Conservation (phyloP, 306 rosid genomes). For the Casuarina equisetifolia region DNA sequence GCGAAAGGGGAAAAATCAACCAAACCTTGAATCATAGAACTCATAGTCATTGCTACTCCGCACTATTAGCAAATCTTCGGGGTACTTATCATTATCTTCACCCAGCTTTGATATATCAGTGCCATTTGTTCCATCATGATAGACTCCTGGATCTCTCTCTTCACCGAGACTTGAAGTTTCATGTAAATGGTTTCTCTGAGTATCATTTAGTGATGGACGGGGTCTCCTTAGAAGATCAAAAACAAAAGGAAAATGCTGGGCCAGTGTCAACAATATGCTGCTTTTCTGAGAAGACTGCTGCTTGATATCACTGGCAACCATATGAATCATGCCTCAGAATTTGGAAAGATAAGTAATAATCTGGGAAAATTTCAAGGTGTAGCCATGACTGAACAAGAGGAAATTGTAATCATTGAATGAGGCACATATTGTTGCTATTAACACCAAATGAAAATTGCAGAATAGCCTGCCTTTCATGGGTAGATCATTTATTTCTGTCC, state of each 20-base stretch:
- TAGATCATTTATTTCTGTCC: background rate
- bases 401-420: background rate
- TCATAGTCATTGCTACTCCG: conserved; percentile 29
- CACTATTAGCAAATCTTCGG: conserved; percentile 35
- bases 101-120: conserved; percentile 35
- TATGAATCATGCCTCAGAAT: conserved; percentile 30
- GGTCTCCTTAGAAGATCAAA: conserved; percentile 56
- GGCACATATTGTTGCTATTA: background rate
- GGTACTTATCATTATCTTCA: conserved; percentile 29
- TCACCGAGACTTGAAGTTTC: conserved; percentile 28
- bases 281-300: conserved; percentile 49
- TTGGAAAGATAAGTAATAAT: background rate
- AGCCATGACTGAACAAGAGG: background rate
- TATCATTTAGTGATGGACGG: conserved; percentile 34
- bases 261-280: conserved; percentile 69
- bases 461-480: background rate
- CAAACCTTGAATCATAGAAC: conserved; percentile 54
- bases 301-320: conserved; percentile 38
- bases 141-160: conserved; percentile 29
- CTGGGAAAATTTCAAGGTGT: background rate
- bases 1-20: conserved; percentile 11
- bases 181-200: conserved; percentile 31
- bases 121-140: conserved; percentile 31
- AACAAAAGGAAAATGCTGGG: conserved; percentile 69
- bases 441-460: background rate